Evolutionary conservation across 257 asterid species (phyloP).

Genomic region (Avicennia marina): DNA sequence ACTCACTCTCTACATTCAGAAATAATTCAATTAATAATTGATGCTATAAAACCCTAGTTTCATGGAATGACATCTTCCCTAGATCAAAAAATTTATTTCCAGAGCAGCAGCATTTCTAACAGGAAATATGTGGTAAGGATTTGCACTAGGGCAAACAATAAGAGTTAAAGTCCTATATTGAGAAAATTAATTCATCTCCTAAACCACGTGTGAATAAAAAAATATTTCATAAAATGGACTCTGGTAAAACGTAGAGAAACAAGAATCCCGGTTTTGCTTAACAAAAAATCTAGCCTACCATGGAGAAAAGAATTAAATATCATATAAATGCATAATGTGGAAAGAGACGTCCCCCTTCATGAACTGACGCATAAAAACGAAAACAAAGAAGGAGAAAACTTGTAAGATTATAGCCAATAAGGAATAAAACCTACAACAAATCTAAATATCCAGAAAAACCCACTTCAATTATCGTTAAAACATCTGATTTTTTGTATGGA

Average conservation of each 20-base stretch:
- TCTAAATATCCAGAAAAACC: background rate
- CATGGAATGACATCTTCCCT: background rate
- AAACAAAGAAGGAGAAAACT: too few relatives aligned
- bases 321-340: background rate
- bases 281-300: background rate
- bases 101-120: too few relatives aligned
- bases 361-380: too few relatives aligned
- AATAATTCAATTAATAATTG: too few relatives aligned
- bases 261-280: slow-evolving; percentile 2
- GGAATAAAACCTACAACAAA: background rate
- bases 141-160: too few relatives aligned
- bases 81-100: background rate
- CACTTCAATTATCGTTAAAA: too few relatives aligned
- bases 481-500: too few relatives aligned
- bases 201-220: too few relatives aligned
- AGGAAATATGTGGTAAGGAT: too few relatives aligned
- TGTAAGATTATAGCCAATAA: background rate
- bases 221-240: background rate
- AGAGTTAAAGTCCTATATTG: too few relatives aligned
- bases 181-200: too few relatives aligned
- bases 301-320: background rate
- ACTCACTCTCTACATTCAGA: too few relatives aligned
- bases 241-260: background rate
- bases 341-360: background rate
- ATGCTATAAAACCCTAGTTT: background rate